These are phyloP conservation scores for Colletotrichum tanaceti DNA, from an alignment of 2,329 filamentous ascomycete genomes.

Conservation along the genomic window DNA sequence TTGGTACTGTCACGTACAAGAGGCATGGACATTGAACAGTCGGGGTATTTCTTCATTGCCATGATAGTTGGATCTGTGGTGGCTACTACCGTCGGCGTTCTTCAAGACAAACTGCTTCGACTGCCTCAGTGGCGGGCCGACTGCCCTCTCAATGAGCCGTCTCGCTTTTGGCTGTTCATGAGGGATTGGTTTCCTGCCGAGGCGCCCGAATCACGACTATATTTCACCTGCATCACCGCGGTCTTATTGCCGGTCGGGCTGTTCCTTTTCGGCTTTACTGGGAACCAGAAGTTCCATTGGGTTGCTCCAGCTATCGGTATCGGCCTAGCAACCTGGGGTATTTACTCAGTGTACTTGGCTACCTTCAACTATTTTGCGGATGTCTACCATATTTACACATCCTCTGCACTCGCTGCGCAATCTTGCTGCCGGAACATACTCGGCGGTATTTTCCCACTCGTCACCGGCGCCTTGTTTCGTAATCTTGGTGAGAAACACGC, in stretches of 20 bases:
- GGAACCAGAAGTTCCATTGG: slow-evolving; percentile 73
- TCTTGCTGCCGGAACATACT: slow-evolving; percentile 87
- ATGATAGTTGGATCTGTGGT: slow-evolving; percentile 73
- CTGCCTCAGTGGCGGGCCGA: slow-evolving; percentile 53
- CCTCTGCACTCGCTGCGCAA: slow-evolving; percentile 87
- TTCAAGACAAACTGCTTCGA: slow-evolving; percentile 75
- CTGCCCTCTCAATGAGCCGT: slow-evolving; percentile 46
- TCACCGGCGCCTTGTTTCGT: slow-evolving; percentile 78
- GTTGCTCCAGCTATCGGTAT: slow-evolving; percentile 78
- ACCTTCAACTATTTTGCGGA: slow-evolving; percentile 96
- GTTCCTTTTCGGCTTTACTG: slow-evolving; percentile 83
- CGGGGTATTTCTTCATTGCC: slow-evolving; percentile 72
- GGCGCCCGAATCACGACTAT: slow-evolving; percentile 81
- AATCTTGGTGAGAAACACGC: slow-evolving; percentile 78
- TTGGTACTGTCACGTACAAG: slow-evolving; percentile 79
- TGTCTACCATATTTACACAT: slow-evolving; percentile 85
- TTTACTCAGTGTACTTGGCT: slow-evolving; percentile 86
- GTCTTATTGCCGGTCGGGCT: slow-evolving; percentile 81
- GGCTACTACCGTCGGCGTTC: slow-evolving; percentile 76
- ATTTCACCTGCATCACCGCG: slow-evolving; percentile 83
- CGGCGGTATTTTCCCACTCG: slow-evolving; percentile 82
- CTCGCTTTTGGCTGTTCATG: slow-evolving; percentile 59
- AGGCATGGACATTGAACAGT: slow-evolving; percentile 73
- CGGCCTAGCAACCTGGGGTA: slow-evolving; percentile 82
- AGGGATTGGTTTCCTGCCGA: slow-evolving; percentile 60